phyloP scores from a whole-genome alignment of 176 grass and related monocot species.

The Zoysia pacifica region DNA sequence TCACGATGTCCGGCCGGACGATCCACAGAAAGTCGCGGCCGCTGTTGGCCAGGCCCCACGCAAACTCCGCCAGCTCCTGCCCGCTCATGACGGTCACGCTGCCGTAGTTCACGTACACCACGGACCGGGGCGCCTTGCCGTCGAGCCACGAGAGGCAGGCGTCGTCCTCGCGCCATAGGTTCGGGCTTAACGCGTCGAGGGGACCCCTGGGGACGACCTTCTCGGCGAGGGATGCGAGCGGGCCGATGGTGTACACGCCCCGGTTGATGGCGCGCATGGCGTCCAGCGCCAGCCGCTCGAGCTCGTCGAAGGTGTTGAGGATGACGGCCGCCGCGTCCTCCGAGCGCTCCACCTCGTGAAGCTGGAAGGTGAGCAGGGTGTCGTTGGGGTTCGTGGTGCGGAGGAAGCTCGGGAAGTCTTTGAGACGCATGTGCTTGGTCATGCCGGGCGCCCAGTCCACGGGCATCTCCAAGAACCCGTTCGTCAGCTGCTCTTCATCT shows the following conservation, averaged over 20 bases:
- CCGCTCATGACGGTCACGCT: slow-evolving; percentile 26
- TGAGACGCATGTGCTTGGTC: slow-evolving; percentile 36
- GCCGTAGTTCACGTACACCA: slow-evolving; percentile 56
- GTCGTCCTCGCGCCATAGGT: slow-evolving; percentile 28
- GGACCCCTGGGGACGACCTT: background rate
- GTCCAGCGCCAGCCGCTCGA: slow-evolving; percentile 37
- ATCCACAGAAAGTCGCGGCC: slow-evolving; percentile 65
- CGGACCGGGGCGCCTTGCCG: slow-evolving; percentile 16
- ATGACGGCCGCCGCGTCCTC: slow-evolving; percentile 31
- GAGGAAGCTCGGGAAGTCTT: slow-evolving; percentile 40
- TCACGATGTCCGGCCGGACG: slow-evolving; percentile 57
- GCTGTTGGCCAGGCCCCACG: slow-evolving; percentile 72
- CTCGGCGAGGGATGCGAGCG: slow-evolving; percentile 22
- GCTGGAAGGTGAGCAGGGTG: slow-evolving; percentile 20
- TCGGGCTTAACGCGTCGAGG: background rate
- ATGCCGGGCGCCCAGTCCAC: slow-evolving; percentile 27
- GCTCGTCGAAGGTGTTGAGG: slow-evolving; percentile 50
- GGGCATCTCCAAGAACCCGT: slow-evolving; percentile 29
- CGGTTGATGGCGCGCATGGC: slow-evolving; percentile 43
- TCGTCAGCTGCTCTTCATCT: slow-evolving; percentile 37
- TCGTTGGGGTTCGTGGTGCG: slow-evolving; percentile 40
- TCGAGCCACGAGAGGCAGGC: slow-evolving; percentile 40
- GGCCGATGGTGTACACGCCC: slow-evolving; percentile 43
- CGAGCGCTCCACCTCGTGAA: slow-evolving; percentile 13
- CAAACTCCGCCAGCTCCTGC: slow-evolving; percentile 57